Percentiles rank a stretch among this genome's conserved stretches.
Evolutionary conservation across 2,329 filamentous ascomycete species (phyloP).

Genomic region (Colletotrichum spaethianum): DNA sequence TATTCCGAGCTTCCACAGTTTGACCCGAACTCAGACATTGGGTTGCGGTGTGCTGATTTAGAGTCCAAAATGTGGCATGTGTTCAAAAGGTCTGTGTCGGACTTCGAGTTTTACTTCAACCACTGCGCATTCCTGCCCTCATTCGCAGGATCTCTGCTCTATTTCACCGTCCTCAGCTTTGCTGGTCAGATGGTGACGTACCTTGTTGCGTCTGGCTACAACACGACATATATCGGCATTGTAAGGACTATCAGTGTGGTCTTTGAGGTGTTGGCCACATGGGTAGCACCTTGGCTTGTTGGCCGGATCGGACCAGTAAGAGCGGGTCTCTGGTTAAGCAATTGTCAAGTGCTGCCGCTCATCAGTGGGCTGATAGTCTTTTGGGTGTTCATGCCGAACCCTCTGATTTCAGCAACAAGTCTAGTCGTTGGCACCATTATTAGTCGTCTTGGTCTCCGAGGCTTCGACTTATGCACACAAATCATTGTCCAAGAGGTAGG

Average conservation of each 20-base stretch:
- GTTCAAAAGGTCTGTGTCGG: constrained; percentile 32
- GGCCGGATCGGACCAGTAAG: constrained; percentile 64
- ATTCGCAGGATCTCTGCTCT: constrained; percentile 66
- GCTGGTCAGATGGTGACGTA: constrained; percentile 71
- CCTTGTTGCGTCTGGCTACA: constrained; percentile 63
- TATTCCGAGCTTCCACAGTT: not conserved
- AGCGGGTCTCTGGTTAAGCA: constrained; percentile 75
- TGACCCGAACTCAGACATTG: not conserved
- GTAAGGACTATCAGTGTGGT: constrained; percentile 61
- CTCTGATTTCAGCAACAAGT: constrained; percentile 58
- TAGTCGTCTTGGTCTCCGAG: constrained; percentile 73
- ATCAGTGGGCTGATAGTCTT: constrained; percentile 50
- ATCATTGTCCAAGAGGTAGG: constrained; percentile 72
- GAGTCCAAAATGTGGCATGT: not conserved
- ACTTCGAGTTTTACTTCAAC: constrained; percentile 57
- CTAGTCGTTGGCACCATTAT: constrained; percentile 66
- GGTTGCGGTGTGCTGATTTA: too few relatives aligned
- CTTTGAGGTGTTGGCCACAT: constrained; percentile 69
- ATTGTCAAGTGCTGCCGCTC: constrained; percentile 71
- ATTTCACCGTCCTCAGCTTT: constrained; percentile 68
- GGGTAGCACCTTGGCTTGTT: constrained; percentile 66
- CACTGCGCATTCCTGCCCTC: constrained; percentile 69
- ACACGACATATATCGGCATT: constrained; percentile 60
- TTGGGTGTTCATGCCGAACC: constrained; percentile 40
- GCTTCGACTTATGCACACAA: constrained; percentile 73